phyloP scores from a whole-genome alignment of 768 basidiomycete species.

The Psilocybe cubensis region DNA sequence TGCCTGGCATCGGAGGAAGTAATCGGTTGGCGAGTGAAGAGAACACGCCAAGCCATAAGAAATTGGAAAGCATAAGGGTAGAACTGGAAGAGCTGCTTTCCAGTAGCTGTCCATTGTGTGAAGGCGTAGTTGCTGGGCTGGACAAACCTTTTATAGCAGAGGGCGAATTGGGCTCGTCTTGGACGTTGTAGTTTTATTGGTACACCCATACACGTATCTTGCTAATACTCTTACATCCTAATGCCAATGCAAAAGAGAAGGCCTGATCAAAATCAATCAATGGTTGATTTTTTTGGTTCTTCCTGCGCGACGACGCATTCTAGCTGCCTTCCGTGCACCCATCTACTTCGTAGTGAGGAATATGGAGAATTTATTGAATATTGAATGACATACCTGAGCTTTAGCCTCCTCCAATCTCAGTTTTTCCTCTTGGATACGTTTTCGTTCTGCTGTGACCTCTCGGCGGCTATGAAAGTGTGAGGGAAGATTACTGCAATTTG shows the following conservation, averaged over 20 bases:
- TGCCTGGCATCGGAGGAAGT: constrained; percentile 66
- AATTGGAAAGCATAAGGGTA: constrained; percentile 70
- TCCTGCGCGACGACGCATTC: constrained; percentile 73
- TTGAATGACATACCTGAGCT: constrained; percentile 48
- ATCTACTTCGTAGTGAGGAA: constrained; percentile 50
- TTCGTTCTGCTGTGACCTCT: constrained; percentile 72
- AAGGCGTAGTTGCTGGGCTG: constrained; percentile 82
- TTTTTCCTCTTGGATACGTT: constrained; percentile 74
- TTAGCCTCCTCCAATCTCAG: constrained; percentile 68
- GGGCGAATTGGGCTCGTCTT: constrained; percentile 79
- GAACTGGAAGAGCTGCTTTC: constrained; percentile 92
- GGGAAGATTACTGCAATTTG: constrained; percentile 6
- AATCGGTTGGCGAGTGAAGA: constrained; percentile 52
- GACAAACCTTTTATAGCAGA: constrained; percentile 86
- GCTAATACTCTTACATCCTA: constrained; percentile 15
- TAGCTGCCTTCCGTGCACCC: constrained; percentile 78
- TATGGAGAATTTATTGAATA: constrained; percentile 6
- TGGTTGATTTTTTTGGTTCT: constrained; percentile 83
- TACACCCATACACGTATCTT: constrained; percentile 18
- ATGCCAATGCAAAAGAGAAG: constrained; percentile 9
- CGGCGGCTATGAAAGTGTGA: constrained; percentile 42
- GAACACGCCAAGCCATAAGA: constrained; percentile 53
- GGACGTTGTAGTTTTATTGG: constrained; percentile 57
- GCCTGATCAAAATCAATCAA: constrained; percentile 31
- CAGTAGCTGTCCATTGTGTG: constrained; percentile 91